A percentile compares a stretch with the other conserved stretches of the same genome.
Conservation (phyloP, 2,329 filamentous ascomycete species). For the Fusarium beomiforme region DNA sequence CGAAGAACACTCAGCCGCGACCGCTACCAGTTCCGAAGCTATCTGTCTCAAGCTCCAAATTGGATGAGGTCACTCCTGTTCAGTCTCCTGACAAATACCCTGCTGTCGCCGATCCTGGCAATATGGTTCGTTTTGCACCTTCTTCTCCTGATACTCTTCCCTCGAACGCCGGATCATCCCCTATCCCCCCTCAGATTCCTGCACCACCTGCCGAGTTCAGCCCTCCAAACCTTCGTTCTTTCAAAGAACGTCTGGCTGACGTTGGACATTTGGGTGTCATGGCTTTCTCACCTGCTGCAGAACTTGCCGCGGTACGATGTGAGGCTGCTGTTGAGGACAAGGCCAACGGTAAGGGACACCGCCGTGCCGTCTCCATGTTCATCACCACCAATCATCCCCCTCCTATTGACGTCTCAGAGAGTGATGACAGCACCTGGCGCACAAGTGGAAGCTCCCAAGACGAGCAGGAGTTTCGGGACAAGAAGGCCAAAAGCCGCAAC, state of each 20-base stretch:
- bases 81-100: constrained; percentile 7
- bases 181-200: background rate
- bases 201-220: background rate
- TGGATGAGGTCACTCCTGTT: constrained; percentile 10
- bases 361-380: constrained; percentile 12
- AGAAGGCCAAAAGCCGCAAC: background rate
- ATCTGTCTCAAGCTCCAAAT: background rate
- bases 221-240: background rate
- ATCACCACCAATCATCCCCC: background rate
- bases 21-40: background rate
- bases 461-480: background rate
- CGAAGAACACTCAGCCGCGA: background rate
- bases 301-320: constrained; percentile 15
- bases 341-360: constrained; percentile 1
- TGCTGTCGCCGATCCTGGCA: background rate
- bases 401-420: background rate
- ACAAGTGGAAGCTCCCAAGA: constrained; percentile 5
- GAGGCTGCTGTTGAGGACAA: constrained; percentile 5
- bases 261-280: background rate
- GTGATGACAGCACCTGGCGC: constrained; percentile 15
- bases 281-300: constrained; percentile 10
- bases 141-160: background rate
- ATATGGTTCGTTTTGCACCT: constrained; percentile 1
- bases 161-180: constrained; percentile 9
- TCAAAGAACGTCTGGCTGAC: constrained; percentile 13